These are phyloP conservation scores for Porodaedalea pini DNA, from an alignment of 1,284 basidiomycete species.

Conservation along the genomic window DNA sequence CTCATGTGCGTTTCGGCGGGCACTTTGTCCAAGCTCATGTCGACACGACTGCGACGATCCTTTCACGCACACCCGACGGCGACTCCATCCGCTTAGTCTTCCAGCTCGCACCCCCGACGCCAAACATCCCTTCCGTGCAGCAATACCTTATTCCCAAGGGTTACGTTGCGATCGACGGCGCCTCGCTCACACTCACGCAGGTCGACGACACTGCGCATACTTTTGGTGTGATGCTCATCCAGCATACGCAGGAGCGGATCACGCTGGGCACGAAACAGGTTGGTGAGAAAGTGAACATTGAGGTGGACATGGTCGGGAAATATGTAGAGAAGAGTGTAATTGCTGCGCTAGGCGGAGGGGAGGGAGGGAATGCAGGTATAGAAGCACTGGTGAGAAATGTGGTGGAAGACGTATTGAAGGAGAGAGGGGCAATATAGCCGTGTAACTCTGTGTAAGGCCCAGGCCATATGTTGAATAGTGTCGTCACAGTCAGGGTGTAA, in stretches of 20 bases:
- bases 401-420: slow-evolving; percentile 63
- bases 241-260: slow-evolving; percentile 89
- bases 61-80: slow-evolving; percentile 70
- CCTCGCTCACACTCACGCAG: slow-evolving; percentile 87
- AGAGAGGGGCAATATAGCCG: slow-evolving; percentile 36
- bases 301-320: slow-evolving; percentile 91
- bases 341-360: slow-evolving; percentile 61
- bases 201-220: slow-evolving; percentile 69
- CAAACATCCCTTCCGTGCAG: slow-evolving; percentile 62
- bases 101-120: slow-evolving; percentile 62
- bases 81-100: slow-evolving; percentile 86
- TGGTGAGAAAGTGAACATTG: slow-evolving; percentile 88
- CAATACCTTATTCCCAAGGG: slow-evolving; percentile 95
- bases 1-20: slow-evolving; percentile 90
- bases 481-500: too few relatives aligned
- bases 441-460: too few relatives aligned
- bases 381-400: slow-evolving; percentile 64
- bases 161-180: slow-evolving; percentile 92
- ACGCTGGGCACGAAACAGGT: slow-evolving; percentile 74
- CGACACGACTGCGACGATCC: slow-evolving; percentile 81
- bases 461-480: too few relatives aligned
- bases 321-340: slow-evolving; percentile 80
- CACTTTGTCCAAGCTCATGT: slow-evolving; percentile 99
- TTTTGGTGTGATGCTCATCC: slow-evolving; percentile 94
- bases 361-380: slow-evolving; percentile 49